Base-by-base conservation (phyloP, 306 rosid genomes). In the Crotalaria pallida region DNA sequence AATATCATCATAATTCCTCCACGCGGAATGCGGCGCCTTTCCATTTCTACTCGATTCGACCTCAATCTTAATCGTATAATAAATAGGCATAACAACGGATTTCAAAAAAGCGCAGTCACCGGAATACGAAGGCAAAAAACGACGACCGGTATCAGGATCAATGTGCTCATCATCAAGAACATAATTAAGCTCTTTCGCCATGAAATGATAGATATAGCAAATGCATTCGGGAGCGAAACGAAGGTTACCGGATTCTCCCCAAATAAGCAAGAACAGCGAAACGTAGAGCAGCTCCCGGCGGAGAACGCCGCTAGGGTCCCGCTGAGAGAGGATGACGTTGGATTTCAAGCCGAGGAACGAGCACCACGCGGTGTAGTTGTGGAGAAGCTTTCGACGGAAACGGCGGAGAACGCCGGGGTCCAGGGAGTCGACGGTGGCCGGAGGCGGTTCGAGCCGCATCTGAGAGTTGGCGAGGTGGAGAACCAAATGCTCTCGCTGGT, bases 161-260 rank as follows among this genome's bases (percentile, higher is more conserved):
- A 72, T 73, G 23, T 13, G 15, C 58, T 75, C 86, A 8, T 75
- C 86, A 10, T 88, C 93, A 1, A 92, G 72, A 24, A 92, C 83
- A n/a, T 64, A 6, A 67, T 84, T 92, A 23, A 92, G 83, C 72
- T 92, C 98, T 83, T 77, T 86, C 2, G 96, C 96, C 98, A 90
- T 90, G 62, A 77, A 79, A 73, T 92, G 98, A 36, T 69, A 92
- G 2, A 92, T 75, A 45, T 88, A 92, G 59, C 91, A 88, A 62
- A 92, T 1, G 36, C 98, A 92, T 64, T 90, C 98, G 0, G 98
- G 98, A 24, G 57, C 45, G 22, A 92, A 90, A 66, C 98, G 83
- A 31, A 92, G 81, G 69, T 92, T 92, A 47, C 88, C 98, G 16
- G 96, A 72, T 82, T 92, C 98, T 9, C 98, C 98, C 98, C 98